Evolutionary conservation across 768 basidiomycete species (phyloP), one percentile per base, ranked within the genome.

Genomic region (Bullera alba): DNA sequence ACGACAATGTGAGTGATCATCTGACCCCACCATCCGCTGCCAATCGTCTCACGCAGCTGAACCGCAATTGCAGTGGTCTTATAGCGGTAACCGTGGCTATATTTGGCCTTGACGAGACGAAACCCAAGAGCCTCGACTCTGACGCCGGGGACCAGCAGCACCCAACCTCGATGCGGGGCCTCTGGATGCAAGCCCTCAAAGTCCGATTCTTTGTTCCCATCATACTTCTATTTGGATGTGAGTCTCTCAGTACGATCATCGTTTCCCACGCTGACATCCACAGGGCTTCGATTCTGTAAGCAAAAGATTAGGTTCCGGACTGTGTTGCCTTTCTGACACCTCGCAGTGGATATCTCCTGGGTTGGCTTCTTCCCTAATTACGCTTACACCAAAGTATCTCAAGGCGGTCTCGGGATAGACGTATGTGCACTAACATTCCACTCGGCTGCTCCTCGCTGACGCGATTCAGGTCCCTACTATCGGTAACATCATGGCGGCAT

Each of bases 361-460:
- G 61, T 60, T 19, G 62, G 58, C 15, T 52, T 67, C 21, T 60
- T 54, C 39, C 47, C 60, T 4, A 52, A 64, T 22, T 60, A 48
- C 27, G 51, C 58, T 2, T 65, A 62, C 37, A 67, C 65, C 14
- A 8, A 37, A 10, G 50, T 57, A 5, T 16, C 22, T 1, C 32
- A 36, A 17, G 65, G 65, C 6, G 65, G 65, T 37, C 42, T 64
- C 10, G 65, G 60, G 12, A 48, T 67, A 17, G 29, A 60, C 8
- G 65, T 65, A 36, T 30, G 57, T 55, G 44, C 22, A n/a, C n/a
- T n/a, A n/a, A n/a, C n/a, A n/a, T n/a, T n/a, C n/a, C n/a, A n/a
- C n/a, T n/a, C n/a, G n/a, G n/a, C n/a, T n/a, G n/a, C n/a, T n/a
- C n/a, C n/a, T 25, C 25, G 21, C 34, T 19, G 16, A 27, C 16